phyloP scores from a whole-genome alignment of 805 yeast genomes.

The Komagataella populi region DNA sequence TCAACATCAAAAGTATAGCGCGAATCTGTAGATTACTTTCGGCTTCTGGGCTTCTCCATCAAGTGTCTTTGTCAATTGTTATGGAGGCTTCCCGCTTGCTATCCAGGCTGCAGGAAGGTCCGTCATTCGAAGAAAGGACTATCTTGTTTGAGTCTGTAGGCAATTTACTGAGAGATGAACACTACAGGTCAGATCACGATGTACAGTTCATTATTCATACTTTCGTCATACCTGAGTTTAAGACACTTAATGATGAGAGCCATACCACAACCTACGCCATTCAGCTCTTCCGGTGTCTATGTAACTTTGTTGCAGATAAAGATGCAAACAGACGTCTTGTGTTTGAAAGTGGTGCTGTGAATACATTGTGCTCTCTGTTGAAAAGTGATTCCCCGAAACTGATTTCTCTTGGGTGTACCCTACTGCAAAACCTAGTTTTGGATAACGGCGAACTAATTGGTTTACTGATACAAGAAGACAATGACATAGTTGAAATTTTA shows the following conservation, averaged over 20 bases:
- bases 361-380: not conserved
- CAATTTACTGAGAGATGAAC: not conserved
- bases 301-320: not conserved
- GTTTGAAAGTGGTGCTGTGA: not conserved
- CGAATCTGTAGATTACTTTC: not conserved
- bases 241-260: not conserved
- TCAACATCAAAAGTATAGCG: not conserved
- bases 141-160: not conserved
- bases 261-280: not conserved
- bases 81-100: not conserved
- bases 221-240: not conserved
- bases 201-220: not conserved
- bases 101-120: not conserved
- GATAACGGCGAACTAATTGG: not conserved
- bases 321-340: conserved; percentile 1
- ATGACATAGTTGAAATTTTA: not conserved
- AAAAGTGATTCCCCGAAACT: not conserved
- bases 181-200: not conserved
- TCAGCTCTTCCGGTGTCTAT: not conserved
- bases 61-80: not conserved
- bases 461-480: not conserved
- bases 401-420: not conserved
- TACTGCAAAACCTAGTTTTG: not conserved
- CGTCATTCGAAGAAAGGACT: not conserved
- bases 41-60: not conserved